A percentile compares a stretch with the other conserved stretches of the same genome.
These are phyloP conservation scores for Forsythia viridissima DNA, from an alignment of 257 asterid genomes.

Conservation along the genomic window DNA sequence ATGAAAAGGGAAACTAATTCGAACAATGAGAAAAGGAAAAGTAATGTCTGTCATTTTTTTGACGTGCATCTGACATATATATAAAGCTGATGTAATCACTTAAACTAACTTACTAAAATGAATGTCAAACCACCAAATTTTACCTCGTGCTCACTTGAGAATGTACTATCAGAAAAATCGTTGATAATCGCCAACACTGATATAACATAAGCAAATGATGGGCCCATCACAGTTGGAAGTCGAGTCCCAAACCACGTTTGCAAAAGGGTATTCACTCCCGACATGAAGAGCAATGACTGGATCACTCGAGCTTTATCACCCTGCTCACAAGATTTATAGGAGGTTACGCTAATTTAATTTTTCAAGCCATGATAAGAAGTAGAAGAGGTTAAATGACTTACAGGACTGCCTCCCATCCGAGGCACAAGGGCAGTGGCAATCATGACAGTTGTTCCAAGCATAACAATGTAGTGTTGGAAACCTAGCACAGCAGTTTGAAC, in stretches of 20 bases:
- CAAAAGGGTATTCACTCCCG: constrained; percentile 85
- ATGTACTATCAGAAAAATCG: constrained; percentile 52
- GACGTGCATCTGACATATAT: neutral
- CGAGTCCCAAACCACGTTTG: constrained; percentile 93
- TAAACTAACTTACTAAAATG: neutral
- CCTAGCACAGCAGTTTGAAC: constrained; percentile 72
- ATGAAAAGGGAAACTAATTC: constrained; percentile 15
- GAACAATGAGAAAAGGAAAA: constrained; percentile 7
- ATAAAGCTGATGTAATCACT: neutral
- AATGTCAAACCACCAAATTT: constrained; percentile 18
- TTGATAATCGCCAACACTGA: constrained; percentile 71
- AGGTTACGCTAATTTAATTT: neutral
- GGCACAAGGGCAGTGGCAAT: constrained; percentile 77
- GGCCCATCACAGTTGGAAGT: constrained; percentile 98
- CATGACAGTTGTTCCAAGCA: constrained; percentile 96
- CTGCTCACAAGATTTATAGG: constrained; percentile 39
- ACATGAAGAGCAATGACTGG: constrained; percentile 86
- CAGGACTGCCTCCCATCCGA: constrained; percentile 89
- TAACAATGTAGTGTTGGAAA: constrained; percentile 92
- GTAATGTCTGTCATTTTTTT: neutral
- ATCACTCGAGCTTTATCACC: constrained; percentile 93
- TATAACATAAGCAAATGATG: constrained; percentile 78
- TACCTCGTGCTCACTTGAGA: constrained; percentile 65
- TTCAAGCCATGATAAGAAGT: neutral
- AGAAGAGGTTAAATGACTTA: constrained; percentile 37